Base-by-base conservation (phyloP, 2,329 filamentous ascomycete genomes). In the Penicillium thymicola region DNA sequence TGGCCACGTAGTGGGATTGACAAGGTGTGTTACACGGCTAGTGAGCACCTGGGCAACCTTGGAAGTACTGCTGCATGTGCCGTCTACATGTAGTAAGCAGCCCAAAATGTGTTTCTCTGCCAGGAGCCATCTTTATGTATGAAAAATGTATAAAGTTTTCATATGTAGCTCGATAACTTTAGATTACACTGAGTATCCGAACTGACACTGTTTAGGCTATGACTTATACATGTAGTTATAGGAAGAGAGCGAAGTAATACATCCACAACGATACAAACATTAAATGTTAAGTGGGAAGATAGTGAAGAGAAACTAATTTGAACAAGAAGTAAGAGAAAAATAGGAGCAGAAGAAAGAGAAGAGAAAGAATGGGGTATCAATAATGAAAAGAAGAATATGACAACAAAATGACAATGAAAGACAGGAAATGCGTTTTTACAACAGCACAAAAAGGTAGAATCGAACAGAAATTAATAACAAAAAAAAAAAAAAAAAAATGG, bases 351-450 rank as follows among this genome's bases (percentile, higher is more conserved):
- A 36, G 30, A 58, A 34, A 55, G 34, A 53, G 56, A 47, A 36
- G 42, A 51, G 14, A 51, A 54, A 57, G 53, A 51, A 18, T 32
- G 40, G 14, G 53, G 54, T 56, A 56, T 66, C 60, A 63, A 55
- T 53, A 48, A 51, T 55, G 51, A 52, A 34, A 52, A 60, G 42
- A 57, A 50, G 32, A 59, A 57, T 47, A 55, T 32, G 48, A 55
- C 49, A 51, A 57, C 38, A 44, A 59, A 52, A 28, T 27, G 8
- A 45, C 44, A 50, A 34, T 55, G 32, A 45, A 52, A 56, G 54
- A 55, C 41, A 50, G 25, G 40, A 55, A 49, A 45, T 51, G 54
- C 45, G 52, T 44, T 49, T 41, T 44, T 25, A 16, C 42, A 48
- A 40, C 32, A 23, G 28, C 30, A 36, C 32, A 42, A 49, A 42